These are phyloP conservation scores for Podaxis sp. DNA, from an alignment of 768 basidiomycete species.

Conservation along the genomic window DNA sequence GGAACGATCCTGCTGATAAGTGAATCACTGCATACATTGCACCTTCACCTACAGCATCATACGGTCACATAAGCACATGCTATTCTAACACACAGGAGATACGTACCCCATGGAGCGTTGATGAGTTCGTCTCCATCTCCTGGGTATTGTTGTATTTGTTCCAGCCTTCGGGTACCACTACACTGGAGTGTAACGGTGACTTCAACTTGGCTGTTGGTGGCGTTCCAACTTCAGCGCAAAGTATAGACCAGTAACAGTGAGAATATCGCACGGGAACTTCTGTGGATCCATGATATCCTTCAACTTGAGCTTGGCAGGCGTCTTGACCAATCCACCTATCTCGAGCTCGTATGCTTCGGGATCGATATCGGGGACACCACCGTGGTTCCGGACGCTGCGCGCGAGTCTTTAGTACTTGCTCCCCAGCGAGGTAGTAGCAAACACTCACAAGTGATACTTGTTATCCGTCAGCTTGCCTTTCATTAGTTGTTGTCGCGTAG, in stretches of 20 bases:
- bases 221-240: background rate
- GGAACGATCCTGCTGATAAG: background rate
- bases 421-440: background rate
- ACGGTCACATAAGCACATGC: background rate
- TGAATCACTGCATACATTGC: conserved; percentile 37
- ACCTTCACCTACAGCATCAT: conserved; percentile 35
- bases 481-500: conserved; percentile 40
- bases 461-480: conserved; percentile 48
- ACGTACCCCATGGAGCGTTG: conserved; percentile 48
- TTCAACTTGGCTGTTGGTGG: conserved; percentile 38
- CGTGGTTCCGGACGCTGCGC: conserved; percentile 51
- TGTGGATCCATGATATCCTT: conserved; percentile 47
- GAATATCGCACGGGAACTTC: conserved; percentile 43
- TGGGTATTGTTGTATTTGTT: conserved; percentile 52
- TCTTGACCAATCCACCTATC: conserved; percentile 51
- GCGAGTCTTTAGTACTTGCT: background rate
- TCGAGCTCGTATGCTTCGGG: conserved; percentile 47
- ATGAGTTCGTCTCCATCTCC: conserved; percentile 56
- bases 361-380: conserved; percentile 50
- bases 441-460: conserved; percentile 46
- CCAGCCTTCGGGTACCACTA: conserved; percentile 51
- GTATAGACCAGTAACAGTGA: background rate
- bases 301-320: conserved; percentile 41
- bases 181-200: conserved; percentile 57
- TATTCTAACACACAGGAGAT: background rate